Evolutionary conservation across 177 flowering plant species (phyloP).

Genomic region (Vitis hybrid): DNA sequence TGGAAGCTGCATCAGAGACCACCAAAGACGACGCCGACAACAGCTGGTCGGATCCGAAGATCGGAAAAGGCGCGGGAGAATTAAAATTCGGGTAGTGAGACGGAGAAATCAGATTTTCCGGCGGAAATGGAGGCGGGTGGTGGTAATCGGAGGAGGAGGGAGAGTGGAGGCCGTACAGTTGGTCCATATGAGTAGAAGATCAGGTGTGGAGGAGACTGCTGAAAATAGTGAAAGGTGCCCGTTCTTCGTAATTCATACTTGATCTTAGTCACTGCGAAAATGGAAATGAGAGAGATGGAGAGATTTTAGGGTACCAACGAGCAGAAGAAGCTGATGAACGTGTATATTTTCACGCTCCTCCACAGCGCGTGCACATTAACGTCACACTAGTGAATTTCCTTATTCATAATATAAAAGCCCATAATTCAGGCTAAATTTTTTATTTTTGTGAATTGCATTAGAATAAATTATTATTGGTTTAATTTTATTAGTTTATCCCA

Average conservation of each 20-base stretch:
- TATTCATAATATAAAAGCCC: no score
- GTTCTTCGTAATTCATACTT: no score
- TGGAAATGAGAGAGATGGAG: not conserved
- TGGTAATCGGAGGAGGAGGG: conserved; percentile 6
- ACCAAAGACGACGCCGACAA: conserved; percentile 16
- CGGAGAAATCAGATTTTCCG: conserved; percentile 1
- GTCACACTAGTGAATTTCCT: no score
- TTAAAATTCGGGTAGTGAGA: not conserved
- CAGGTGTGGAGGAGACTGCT: not conserved
- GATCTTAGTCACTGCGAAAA: not conserved
- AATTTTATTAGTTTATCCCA: no score
- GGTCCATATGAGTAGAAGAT: conserved; percentile 5
- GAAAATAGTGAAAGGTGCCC: no score
- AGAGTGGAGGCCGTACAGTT: conserved; percentile 15
- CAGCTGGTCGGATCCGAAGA: conserved; percentile 20
- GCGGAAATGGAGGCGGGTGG: not conserved
- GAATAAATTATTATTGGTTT: no score
- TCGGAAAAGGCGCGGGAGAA: conserved; percentile 3
- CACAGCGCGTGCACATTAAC: no score
- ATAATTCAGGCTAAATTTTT: no score
- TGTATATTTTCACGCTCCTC: not conserved
- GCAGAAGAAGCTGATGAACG: conserved; percentile 2
- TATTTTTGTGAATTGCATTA: no score
- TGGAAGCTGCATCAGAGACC: conserved; percentile 24
- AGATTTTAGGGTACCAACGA: conserved; percentile 51